Evolutionary conservation across 2,329 filamentous ascomycete genomes (phyloP).

Genomic region (Aspergillus ochraceoroseus): DNA sequence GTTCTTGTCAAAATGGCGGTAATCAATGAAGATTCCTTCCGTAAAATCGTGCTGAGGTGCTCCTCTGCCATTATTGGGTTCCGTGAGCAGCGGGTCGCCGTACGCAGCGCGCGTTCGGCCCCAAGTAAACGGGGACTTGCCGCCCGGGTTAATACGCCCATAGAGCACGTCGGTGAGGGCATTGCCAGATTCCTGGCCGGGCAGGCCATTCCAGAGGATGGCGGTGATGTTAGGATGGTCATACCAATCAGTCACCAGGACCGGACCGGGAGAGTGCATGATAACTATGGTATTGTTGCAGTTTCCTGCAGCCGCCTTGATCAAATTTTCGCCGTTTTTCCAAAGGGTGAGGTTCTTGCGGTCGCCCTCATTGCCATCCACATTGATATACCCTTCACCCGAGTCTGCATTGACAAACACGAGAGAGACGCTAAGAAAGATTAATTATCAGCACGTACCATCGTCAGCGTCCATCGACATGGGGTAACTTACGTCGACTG

Average conservation of each 20-base stretch:
- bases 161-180: constrained; percentile 69
- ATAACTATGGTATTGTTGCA: constrained; percentile 90
- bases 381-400: constrained; percentile 79
- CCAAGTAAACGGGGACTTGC: constrained; percentile 59
- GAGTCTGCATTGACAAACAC: constrained; percentile 86
- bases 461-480: no score
- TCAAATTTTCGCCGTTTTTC: constrained; percentile 72
- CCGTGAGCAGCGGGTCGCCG: constrained; percentile 53
- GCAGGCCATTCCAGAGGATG: constrained; percentile 69
- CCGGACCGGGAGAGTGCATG: constrained; percentile 78
- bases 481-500: constrained; percentile 42
- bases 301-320: constrained; percentile 70
- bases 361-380: constrained; percentile 81
- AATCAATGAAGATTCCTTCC: constrained; percentile 59
- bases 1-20: constrained; percentile 51
- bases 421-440: constrained; percentile 49
- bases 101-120: constrained; percentile 52
- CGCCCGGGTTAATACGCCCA: constrained; percentile 59
- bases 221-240: constrained; percentile 65
- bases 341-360: constrained; percentile 90
- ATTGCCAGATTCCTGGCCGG: constrained; percentile 71
- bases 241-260: constrained; percentile 63
- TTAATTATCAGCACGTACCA: neutral
- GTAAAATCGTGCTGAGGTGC: constrained; percentile 57
- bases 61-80: constrained; percentile 53